phyloP scores from a whole-genome alignment of 306 rosid genomes.

The Sesbania bispinosa region DNA sequence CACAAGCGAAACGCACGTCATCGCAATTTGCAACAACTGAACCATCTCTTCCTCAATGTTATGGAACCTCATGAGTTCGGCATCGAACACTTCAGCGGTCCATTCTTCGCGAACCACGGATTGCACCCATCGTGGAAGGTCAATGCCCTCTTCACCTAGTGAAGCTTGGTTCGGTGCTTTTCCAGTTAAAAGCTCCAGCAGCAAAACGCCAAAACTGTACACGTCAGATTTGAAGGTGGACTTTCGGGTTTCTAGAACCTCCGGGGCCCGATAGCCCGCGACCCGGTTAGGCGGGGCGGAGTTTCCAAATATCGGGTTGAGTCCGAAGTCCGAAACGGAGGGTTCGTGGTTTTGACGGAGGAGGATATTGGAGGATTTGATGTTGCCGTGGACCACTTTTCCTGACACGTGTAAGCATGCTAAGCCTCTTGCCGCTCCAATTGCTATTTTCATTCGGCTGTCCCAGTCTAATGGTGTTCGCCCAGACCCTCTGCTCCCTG shows the following conservation, averaged over 20 bases:
- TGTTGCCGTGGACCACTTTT: slow-evolving; percentile 24
- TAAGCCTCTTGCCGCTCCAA: slow-evolving; percentile 56
- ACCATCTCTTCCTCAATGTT: slow-evolving; percentile 1
- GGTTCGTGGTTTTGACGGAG: slow-evolving; percentile 53
- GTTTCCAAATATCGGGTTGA: slow-evolving; percentile 51
- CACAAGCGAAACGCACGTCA: slow-evolving; percentile 65
- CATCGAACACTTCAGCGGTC: slow-evolving; percentile 85
- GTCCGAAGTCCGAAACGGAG: slow-evolving; percentile 57
- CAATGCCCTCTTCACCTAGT: slow-evolving; percentile 66
- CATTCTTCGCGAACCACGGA: slow-evolving; percentile 84
- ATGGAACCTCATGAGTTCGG: background rate
- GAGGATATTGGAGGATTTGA: slow-evolving; percentile 34
- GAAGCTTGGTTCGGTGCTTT: slow-evolving; percentile 82
- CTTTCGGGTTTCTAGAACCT: slow-evolving; percentile 55
- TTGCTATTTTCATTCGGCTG: slow-evolving; percentile 59
- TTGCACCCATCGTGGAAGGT: slow-evolving; percentile 81
- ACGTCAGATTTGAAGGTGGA: slow-evolving; percentile 67
- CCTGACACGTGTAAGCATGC: slow-evolving; percentile 61
- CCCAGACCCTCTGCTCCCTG: slow-evolving; percentile 82
- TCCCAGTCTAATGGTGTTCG: slow-evolving; percentile 78
- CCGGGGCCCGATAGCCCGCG: slow-evolving; percentile 74
- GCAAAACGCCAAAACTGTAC: slow-evolving; percentile 71
- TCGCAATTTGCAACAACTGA: slow-evolving; percentile 28
- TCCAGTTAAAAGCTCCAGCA: slow-evolving; percentile 67
- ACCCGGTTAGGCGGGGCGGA: slow-evolving; percentile 45